phyloP scores from a whole-genome alignment of 2,329 filamentous ascomycete species.

The Rachicladosporium sp. region DNA sequence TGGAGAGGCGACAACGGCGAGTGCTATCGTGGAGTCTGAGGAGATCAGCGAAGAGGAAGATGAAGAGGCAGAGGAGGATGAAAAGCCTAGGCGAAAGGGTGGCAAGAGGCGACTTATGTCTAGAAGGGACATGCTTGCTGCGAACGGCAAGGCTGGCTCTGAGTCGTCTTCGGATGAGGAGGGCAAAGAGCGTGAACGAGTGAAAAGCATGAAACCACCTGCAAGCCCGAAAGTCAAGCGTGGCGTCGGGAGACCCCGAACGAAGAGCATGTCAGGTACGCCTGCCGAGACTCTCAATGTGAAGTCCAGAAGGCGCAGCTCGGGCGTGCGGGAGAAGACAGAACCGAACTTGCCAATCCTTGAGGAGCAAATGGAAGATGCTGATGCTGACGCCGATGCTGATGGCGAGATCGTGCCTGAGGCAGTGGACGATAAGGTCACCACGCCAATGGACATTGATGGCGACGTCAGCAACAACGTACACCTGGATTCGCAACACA shows the following conservation, averaged over 20 bases:
- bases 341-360: constrained; percentile 14
- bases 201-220: constrained; percentile 17
- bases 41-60: constrained; percentile 20
- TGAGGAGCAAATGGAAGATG: constrained; percentile 10
- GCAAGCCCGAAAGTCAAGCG: constrained; percentile 14
- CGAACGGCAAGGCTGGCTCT: constrained; percentile 17
- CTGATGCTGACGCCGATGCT: not conserved
- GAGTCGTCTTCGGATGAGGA: constrained; percentile 18
- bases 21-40: no score
- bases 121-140: constrained; percentile 22
- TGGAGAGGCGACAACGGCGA: no score
- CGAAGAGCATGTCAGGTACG: constrained; percentile 17
- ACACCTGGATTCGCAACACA: not conserved
- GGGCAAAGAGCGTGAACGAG: constrained; percentile 11
- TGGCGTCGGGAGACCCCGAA: constrained; percentile 14
- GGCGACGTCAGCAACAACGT: constrained; percentile 1
- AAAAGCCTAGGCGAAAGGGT: constrained; percentile 19
- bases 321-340: constrained; percentile 12
- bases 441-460: constrained; percentile 1
- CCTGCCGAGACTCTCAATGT: constrained; percentile 7
- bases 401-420: not conserved
- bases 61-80: constrained; percentile 12
- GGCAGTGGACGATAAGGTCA: constrained; percentile 1
- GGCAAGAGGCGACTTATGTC: constrained; percentile 22
- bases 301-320: constrained; percentile 14